A percentile compares a stretch with the other conserved stretches of the same genome.
phyloP scores from a whole-genome alignment of 2,329 filamentous ascomycete genomes.

The Fusarium robinianum region DNA sequence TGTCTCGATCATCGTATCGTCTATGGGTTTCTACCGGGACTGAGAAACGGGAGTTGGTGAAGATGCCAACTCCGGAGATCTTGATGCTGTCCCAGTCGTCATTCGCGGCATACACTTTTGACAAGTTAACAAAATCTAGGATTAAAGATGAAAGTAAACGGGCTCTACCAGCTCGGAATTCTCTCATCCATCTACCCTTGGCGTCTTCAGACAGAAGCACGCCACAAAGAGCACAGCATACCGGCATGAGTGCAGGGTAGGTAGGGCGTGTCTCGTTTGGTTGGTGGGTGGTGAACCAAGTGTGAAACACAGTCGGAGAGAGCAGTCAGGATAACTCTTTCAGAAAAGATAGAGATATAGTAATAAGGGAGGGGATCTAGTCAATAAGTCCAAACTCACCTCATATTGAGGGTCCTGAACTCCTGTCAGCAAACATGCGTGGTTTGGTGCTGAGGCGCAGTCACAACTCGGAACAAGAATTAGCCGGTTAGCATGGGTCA shows the following conservation, averaged over 20 bases:
- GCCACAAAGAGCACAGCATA: constrained; percentile 1
- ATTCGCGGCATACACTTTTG: background rate
- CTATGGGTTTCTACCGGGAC: background rate
- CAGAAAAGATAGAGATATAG: no score
- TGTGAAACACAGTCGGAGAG: no score
- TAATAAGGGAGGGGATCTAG: no score
- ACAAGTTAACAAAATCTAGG: background rate
- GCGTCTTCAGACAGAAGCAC: background rate
- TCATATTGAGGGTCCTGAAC: no score
- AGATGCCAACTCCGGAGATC: background rate
- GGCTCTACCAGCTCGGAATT: background rate
- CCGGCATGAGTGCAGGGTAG: background rate
- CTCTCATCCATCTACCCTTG: background rate
- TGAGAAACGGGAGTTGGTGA: background rate
- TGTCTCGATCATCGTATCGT: constrained; percentile 4
- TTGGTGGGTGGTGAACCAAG: no score
- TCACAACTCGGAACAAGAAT: no score
- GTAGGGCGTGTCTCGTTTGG: no score
- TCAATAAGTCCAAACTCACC: no score
- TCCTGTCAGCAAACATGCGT: no score
- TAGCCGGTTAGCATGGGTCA: no score
- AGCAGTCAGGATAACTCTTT: no score
- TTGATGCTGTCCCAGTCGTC: background rate
- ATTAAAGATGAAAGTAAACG: background rate
- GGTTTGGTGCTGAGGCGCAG: no score